These are phyloP conservation scores for Bipolaris sorokiniana DNA, from an alignment of 2,329 filamentous ascomycete species.

Conservation along the genomic window DNA sequence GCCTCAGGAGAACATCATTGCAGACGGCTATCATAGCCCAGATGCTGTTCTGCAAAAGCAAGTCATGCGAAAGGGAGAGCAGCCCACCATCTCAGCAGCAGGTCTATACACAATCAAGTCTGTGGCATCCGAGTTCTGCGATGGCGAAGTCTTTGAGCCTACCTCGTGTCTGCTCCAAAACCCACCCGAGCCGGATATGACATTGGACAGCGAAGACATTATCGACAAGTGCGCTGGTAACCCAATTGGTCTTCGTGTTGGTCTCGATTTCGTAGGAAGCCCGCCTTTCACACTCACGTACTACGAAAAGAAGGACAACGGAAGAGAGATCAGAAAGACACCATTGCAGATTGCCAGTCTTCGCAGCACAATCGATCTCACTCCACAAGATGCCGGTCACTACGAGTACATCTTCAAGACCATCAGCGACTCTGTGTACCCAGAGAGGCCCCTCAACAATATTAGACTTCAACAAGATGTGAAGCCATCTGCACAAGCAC, in stretches of 20 bases:
- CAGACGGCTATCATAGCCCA: constrained; percentile 70
- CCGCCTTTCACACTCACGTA: constrained; percentile 89
- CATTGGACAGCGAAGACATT: constrained; percentile 77
- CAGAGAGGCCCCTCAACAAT: constrained; percentile 57
- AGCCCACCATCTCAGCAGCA: constrained; percentile 72
- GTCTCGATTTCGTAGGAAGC: constrained; percentile 87
- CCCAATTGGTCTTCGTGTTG: constrained; percentile 86
- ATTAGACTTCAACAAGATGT: constrained; percentile 83
- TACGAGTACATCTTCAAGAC: constrained; percentile 86
- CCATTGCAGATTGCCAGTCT: constrained; percentile 67
- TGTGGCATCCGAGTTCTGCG: constrained; percentile 79
- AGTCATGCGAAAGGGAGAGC: constrained; percentile 67
- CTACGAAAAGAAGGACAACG: constrained; percentile 66
- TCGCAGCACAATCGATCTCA: constrained; percentile 82
- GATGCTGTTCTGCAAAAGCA: constrained; percentile 64
- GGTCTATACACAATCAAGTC: constrained; percentile 87
- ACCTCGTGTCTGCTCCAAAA: constrained; percentile 93
- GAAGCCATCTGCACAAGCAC: constrained; percentile 86
- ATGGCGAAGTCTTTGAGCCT: constrained; percentile 89
- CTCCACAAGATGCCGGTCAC: constrained; percentile 78
- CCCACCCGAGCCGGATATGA: constrained; percentile 81
- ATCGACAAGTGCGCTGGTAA: constrained; percentile 95
- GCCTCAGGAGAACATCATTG: constrained; percentile 70
- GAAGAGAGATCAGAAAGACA: constrained; percentile 59
- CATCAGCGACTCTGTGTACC: constrained; percentile 84